Evolutionary conservation across 1,284 basidiomycete genomes (phyloP).

Genomic region (Anthracocystis setariae): DNA sequence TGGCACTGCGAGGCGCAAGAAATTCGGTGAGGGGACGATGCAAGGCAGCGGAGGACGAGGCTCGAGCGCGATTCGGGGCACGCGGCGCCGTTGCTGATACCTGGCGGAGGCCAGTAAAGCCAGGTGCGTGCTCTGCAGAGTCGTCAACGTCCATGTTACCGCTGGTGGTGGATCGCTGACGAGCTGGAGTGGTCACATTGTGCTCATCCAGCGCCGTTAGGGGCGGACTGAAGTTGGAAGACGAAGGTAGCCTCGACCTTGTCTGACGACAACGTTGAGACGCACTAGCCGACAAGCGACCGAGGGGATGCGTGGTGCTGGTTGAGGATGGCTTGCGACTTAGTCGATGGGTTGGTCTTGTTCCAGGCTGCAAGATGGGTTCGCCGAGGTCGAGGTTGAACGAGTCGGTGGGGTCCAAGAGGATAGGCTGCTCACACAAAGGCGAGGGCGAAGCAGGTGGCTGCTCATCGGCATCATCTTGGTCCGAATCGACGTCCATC

Average conservation of each 20-base stretch:
- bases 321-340: conserved; percentile 32
- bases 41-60: conserved; percentile 44
- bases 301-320: conserved; percentile 27
- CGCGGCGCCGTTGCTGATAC: conserved; percentile 13
- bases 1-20: conserved; percentile 50
- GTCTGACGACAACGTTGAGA: conserved; percentile 15
- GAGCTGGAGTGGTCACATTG: conserved; percentile 28
- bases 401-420: conserved; percentile 13
- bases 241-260: conserved; percentile 27
- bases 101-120: neutral
- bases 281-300: conserved; percentile 18
- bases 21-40: conserved; percentile 45
- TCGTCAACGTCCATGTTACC: conserved; percentile 26
- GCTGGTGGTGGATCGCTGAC: conserved; percentile 31
- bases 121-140: neutral
- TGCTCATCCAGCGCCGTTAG: conserved; percentile 10
- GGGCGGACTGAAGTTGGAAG: conserved; percentile 13
- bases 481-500: conserved; percentile 50
- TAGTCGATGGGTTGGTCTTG: conserved; percentile 26
- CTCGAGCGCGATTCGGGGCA: conserved; percentile 30
- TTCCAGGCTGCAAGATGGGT: conserved; percentile 46
- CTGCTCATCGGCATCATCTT: conserved; percentile 28
- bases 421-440: conserved; percentile 33
- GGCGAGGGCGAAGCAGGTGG: conserved; percentile 54
- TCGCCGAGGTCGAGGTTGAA: conserved; percentile 29